phyloP scores from a whole-genome alignment of 2,329 filamentous ascomycete genomes.

The Clarireedia hainanense region DNA sequence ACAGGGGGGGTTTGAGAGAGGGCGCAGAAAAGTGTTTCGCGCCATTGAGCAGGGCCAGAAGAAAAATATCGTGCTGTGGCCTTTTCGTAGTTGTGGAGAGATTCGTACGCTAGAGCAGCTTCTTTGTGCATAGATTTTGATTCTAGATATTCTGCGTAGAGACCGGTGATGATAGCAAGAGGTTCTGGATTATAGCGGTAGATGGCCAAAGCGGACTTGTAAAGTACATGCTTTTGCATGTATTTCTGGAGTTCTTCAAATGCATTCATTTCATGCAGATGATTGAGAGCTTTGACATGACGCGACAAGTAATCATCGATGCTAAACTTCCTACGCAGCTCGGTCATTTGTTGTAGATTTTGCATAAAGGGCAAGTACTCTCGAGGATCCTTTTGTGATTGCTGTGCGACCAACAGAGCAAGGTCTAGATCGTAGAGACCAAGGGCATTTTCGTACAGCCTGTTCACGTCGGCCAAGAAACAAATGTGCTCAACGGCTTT shows the following conservation, averaged over 20 bases:
- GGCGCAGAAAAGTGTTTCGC: constrained; percentile 78
- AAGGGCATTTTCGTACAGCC: constrained; percentile 81
- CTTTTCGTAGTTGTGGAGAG: constrained; percentile 61
- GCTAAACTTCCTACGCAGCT: constrained; percentile 64
- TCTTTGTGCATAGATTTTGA: constrained; percentile 71
- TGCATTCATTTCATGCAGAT: constrained; percentile 63
- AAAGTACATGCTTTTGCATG: constrained; percentile 70
- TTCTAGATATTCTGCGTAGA: constrained; percentile 75
- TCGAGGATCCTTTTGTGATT: constrained; percentile 88
- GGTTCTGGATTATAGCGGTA: constrained; percentile 74
- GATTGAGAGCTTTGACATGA: constrained; percentile 65
- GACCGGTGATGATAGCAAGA: constrained; percentile 59
- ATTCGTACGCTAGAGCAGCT: constrained; percentile 87
- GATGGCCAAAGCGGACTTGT: constrained; percentile 66
- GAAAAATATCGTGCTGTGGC: constrained; percentile 80
- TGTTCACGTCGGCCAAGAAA: constrained; percentile 90
- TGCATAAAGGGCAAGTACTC: constrained; percentile 96
- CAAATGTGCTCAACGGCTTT: constrained; percentile 93
- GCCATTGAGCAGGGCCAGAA: constrained; percentile 72
- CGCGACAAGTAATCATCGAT: constrained; percentile 86
- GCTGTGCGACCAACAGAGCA: constrained; percentile 83
- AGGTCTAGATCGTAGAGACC: constrained; percentile 89
- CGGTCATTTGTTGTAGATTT: constrained; percentile 66
- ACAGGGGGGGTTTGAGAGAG: constrained; percentile 57
- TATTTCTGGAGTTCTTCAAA: constrained; percentile 77